Conservation (phyloP, 345 rosid genomes). For the Noccaea caerulescens region DNA sequence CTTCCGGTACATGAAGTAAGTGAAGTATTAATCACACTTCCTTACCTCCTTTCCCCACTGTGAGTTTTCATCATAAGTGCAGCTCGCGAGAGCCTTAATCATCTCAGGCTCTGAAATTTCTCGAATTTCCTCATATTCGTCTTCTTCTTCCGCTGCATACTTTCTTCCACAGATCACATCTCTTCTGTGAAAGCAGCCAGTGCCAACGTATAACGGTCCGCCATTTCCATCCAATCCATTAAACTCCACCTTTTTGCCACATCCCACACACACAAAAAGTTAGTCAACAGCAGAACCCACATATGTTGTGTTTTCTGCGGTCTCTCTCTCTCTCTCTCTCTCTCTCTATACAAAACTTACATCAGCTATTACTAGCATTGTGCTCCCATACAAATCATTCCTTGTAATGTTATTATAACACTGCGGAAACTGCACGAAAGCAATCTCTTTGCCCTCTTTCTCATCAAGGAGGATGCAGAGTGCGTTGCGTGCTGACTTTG, state of each 20-base stretch:
- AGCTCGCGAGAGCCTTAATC: constrained; percentile 60
- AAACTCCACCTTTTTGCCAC: constrained; percentile 59
- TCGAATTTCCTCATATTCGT: constrained; percentile 11
- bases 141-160: constrained; percentile 39
- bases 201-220: constrained; percentile 70
- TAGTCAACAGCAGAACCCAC: neutral
- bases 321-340: neutral
- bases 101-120: constrained; percentile 41
- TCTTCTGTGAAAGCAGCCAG: constrained; percentile 87
- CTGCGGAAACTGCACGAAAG: constrained; percentile 73
- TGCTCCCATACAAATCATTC: constrained; percentile 53
- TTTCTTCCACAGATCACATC: constrained; percentile 60
- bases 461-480: constrained; percentile 88
- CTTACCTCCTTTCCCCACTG: constrained; percentile 79
- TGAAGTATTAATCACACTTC: neutral
- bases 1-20: neutral
- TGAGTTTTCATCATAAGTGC: constrained; percentile 58
- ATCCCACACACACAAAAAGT: constrained; percentile 43
- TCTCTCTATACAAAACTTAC: constrained; percentile 11
- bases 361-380: constrained; percentile 16
- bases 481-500: constrained; percentile 58
- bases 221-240: constrained; percentile 71
- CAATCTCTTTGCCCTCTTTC: constrained; percentile 59
- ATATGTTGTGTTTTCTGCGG: neutral
- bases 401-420: constrained; percentile 52